Percentiles rank a stretch among this genome's conserved stretches.
Evolutionary conservation across 768 basidiomycete genomes (phyloP).

Genomic region (Scleroderma citrinum): DNA sequence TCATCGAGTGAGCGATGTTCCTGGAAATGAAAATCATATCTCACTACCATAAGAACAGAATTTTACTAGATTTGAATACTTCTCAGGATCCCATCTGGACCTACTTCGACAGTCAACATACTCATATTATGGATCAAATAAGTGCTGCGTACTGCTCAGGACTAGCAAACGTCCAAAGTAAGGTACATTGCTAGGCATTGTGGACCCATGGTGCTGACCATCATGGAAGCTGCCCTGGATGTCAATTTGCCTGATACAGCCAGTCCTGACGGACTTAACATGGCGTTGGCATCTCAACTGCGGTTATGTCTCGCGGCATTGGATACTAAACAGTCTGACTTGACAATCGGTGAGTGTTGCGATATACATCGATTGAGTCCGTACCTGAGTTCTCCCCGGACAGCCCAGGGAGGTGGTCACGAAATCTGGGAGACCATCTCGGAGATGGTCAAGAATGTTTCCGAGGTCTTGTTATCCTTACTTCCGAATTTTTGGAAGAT

Average conservation of each 20-base stretch:
- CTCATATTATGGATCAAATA: slow-evolving; percentile 77
- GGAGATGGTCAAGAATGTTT: slow-evolving; percentile 79
- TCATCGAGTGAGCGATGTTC: slow-evolving; percentile 68
- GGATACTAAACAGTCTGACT: slow-evolving; percentile 59
- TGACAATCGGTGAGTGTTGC: slow-evolving; percentile 46
- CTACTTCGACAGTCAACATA: slow-evolving; percentile 92
- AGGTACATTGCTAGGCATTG: slow-evolving; percentile 6
- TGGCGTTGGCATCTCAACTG: slow-evolving; percentile 51
- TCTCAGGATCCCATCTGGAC: slow-evolving; percentile 93
- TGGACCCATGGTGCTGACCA: slow-evolving; percentile 4
- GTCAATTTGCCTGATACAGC: slow-evolving; percentile 32
- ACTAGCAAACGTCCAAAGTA: slow-evolving; percentile 46
- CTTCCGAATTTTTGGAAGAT: slow-evolving; percentile 95
- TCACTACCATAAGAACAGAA: slow-evolving; percentile 39
- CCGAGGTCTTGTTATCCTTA: slow-evolving; percentile 76
- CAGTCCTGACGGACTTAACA: slow-evolving; percentile 35
- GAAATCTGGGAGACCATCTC: slow-evolving; percentile 78
- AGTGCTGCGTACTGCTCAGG: slow-evolving; percentile 52
- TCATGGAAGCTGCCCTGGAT: slow-evolving; percentile 40
- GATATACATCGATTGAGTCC: not conserved
- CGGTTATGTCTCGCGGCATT: slow-evolving; percentile 53
- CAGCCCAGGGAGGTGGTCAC: slow-evolving; percentile 66
- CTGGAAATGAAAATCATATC: not conserved
- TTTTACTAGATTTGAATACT: slow-evolving; percentile 80
- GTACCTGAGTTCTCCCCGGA: slow-evolving; percentile 1